Percentiles rank a stretch among this genome's conserved stretches.
These are phyloP conservation scores for Dendrobium officinale DNA, from an alignment of 106 monocot species.

Conservation along the genomic window DNA sequence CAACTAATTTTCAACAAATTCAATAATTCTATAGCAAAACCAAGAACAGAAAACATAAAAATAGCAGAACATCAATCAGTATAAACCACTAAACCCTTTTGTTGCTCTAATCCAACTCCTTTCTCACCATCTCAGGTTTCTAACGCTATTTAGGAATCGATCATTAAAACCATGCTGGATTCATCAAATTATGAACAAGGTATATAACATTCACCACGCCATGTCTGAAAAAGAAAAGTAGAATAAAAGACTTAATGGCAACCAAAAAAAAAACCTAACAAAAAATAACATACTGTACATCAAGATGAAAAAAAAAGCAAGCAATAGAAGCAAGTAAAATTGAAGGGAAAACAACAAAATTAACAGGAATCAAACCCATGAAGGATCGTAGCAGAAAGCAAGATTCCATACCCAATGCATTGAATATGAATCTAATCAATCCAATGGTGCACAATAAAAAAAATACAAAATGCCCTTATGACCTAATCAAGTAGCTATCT, in stretches of 20 bases:
- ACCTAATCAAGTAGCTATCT: neutral
- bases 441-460: neutral
- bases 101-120: no score
- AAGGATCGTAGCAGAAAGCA: no score
- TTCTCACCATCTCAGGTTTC: no score
- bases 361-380: neutral
- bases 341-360: neutral
- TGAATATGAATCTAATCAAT: neutral
- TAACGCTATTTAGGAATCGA: no score
- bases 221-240: neutral
- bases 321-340: neutral
- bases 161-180: neutral
- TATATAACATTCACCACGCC: neutral
- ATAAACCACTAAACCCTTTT: no score
- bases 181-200: neutral
- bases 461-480: neutral
- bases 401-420: neutral
- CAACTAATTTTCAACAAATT: no score
- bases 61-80: no score
- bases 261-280: neutral
- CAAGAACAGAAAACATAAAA: no score
- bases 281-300: neutral
- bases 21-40: no score
- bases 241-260: neutral
- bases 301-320: neutral